Conservation (phyloP, 352 stramenopile genomes). For the Phytophthora agathidicida region DNA sequence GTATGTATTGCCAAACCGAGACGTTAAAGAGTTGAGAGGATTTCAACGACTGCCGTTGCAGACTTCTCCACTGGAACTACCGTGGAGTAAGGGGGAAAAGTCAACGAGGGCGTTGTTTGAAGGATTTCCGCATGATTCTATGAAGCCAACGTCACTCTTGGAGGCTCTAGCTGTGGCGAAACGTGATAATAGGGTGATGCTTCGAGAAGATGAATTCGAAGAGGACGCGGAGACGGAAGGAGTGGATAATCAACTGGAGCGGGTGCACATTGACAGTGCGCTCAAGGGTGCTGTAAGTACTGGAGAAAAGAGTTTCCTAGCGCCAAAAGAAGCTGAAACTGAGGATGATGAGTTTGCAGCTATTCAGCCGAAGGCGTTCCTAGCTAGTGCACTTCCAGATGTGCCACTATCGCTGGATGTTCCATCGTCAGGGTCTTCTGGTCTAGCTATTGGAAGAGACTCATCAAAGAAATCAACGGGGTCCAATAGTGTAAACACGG, state of each 20-base stretch:
- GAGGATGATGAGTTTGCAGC: constrained; percentile 21
- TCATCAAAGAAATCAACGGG: background rate
- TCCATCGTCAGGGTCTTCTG: background rate
- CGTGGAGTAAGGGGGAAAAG: constrained; percentile 32
- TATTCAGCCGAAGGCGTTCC: constrained; percentile 17
- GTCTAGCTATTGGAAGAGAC: background rate
- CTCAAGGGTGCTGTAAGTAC: background rate
- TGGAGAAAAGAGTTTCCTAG: constrained; percentile 6
- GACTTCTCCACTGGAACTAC: constrained; percentile 44
- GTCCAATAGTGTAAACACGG: constrained; percentile 11
- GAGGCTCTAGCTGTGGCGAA: constrained; percentile 44
- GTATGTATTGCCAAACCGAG: constrained; percentile 43
- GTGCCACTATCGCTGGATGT: constrained; percentile 10
- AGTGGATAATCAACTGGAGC: background rate
- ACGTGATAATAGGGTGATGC: constrained; percentile 2
- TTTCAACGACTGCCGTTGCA: constrained; percentile 56
- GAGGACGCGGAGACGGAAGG: constrained; percentile 14
- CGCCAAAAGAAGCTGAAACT: constrained; percentile 9
- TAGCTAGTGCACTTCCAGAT: constrained; percentile 17
- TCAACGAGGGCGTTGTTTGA: constrained; percentile 36
- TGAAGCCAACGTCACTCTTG: constrained; percentile 45
- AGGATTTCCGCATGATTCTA: constrained; percentile 27
- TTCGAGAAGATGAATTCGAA: constrained; percentile 34
- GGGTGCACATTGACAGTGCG: background rate
- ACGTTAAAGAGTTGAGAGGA: constrained; percentile 44